A percentile compares a stretch with the other conserved stretches of the same genome.
Evolutionary conservation across 2,329 filamentous ascomycete species (phyloP).

Genomic region (Dryadomyces quercivorus): DNA sequence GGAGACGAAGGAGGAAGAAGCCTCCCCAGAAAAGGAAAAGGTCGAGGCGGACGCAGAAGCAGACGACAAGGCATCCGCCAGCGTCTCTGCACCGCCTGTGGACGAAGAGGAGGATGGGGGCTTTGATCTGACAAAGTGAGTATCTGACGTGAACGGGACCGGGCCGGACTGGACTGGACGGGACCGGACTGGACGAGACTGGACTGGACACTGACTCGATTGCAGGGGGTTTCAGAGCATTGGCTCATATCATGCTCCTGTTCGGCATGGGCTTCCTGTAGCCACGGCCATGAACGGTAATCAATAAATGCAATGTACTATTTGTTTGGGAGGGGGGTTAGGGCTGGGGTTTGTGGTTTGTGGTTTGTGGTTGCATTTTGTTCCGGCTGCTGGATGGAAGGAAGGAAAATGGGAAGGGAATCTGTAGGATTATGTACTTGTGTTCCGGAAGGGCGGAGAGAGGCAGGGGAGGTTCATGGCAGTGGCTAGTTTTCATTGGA

Average conservation of each 20-base stretch:
- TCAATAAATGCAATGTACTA: not conserved
- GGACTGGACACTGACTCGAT: no score
- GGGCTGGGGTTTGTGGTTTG: no score
- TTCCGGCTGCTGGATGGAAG: no score
- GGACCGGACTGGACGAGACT: no score
- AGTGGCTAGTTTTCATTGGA: not conserved
- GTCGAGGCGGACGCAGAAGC: not conserved
- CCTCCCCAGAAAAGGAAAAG: not conserved
- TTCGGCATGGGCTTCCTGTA: constrained; percentile 32
- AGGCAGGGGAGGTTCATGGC: not conserved
- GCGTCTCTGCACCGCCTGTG: not conserved
- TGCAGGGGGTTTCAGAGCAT: constrained; percentile 53
- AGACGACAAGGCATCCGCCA: not conserved
- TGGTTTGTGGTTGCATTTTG: not conserved
- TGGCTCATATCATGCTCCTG: constrained; percentile 46
- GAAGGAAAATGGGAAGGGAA: no score
- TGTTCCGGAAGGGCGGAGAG: not conserved
- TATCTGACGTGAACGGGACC: no score
- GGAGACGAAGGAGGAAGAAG: not conserved
- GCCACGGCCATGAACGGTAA: constrained; percentile 26
- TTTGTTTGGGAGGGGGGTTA: not conserved
- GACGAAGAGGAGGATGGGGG: constrained; percentile 37
- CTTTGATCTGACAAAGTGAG: constrained; percentile 48
- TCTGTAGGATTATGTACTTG: not conserved
- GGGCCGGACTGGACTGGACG: no score